Evolutionary conservation across 148 eudicot genomes (phyloP).

Genomic region (Arctostaphylos glauca): DNA sequence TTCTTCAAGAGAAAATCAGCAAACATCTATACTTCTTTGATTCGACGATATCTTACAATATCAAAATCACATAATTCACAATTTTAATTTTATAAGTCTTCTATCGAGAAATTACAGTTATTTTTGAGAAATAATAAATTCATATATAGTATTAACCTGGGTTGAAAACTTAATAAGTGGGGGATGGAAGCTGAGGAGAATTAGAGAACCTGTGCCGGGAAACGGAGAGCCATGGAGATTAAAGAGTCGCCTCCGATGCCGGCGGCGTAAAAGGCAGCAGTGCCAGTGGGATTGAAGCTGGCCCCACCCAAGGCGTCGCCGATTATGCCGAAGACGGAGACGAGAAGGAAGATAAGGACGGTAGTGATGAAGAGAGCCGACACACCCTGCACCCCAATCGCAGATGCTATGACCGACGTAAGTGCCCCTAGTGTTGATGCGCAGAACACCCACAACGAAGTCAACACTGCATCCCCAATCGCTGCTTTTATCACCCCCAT

Average conservation of each 20-base stretch:
- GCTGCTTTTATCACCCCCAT: slow-evolving; percentile 45
- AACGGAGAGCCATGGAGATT: slow-evolving; percentile 38
- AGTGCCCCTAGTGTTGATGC: slow-evolving; percentile 45
- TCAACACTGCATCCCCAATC: slow-evolving; percentile 48
- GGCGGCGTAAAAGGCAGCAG: slow-evolving; percentile 43
- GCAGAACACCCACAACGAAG: slow-evolving; percentile 68
- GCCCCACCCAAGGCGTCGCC: slow-evolving; percentile 42
- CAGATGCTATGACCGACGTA: slow-evolving; percentile 33
- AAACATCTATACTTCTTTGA: not conserved
- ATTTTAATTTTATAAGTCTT: not conserved
- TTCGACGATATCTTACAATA: not conserved
- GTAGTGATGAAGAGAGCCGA: slow-evolving; percentile 39
- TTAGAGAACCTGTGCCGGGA: slow-evolving; percentile 42
- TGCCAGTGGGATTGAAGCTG: slow-evolving; percentile 41
- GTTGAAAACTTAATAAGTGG: no score
- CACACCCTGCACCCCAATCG: slow-evolving; percentile 37
- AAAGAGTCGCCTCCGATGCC: slow-evolving; percentile 33
- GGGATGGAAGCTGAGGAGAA: not conserved
- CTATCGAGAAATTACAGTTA: not conserved
- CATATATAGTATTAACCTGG: not conserved
- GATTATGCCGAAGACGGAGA: slow-evolving; percentile 29
- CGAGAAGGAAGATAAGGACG: slow-evolving; percentile 21
- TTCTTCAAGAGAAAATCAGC: not conserved
- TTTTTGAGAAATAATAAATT: not conserved
- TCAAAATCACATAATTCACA: not conserved